These are phyloP conservation scores for Phlebopus sp. DNA, from an alignment of 1,284 basidiomycete genomes.

Conservation along the genomic window DNA sequence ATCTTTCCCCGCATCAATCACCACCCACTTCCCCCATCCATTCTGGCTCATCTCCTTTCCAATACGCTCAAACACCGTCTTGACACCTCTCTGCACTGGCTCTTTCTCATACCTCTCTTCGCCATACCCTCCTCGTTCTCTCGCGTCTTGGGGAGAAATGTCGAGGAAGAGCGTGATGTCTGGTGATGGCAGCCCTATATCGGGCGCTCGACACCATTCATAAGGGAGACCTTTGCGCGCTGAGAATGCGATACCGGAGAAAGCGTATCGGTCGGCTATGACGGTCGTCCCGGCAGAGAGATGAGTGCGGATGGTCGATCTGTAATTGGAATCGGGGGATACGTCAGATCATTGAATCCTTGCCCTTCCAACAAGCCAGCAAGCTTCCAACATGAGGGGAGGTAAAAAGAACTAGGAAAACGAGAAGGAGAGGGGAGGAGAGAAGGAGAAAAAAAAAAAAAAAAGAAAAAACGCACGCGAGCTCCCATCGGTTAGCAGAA, in stretches of 20 bases:
- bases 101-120: constrained; percentile 86
- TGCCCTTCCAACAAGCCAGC: no score
- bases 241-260: constrained; percentile 95
- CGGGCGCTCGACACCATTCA: constrained; percentile 85
- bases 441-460: constrained; percentile 1
- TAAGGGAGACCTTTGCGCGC: constrained; percentile 72
- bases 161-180: constrained; percentile 90
- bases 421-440: no score
- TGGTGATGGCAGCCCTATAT: constrained; percentile 83
- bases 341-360: neutral
- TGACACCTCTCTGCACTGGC: constrained; percentile 70
- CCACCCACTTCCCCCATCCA: constrained; percentile 49
- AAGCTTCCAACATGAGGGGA: no score
- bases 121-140: constrained; percentile 83
- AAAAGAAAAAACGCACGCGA: constrained; percentile 57
- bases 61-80: constrained; percentile 63
- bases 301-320: constrained; percentile 60
- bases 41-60: constrained; percentile 47
- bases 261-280: constrained; percentile 94
- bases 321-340: constrained; percentile 28
- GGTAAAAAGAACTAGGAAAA: no score
- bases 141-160: constrained; percentile 71
- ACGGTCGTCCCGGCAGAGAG: constrained; percentile 71
- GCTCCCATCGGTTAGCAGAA: constrained; percentile 96
- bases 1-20: constrained; percentile 62